Conservation (phyloP, 805 yeast species). For the Wickerhamiella sergipiensis region DNA sequence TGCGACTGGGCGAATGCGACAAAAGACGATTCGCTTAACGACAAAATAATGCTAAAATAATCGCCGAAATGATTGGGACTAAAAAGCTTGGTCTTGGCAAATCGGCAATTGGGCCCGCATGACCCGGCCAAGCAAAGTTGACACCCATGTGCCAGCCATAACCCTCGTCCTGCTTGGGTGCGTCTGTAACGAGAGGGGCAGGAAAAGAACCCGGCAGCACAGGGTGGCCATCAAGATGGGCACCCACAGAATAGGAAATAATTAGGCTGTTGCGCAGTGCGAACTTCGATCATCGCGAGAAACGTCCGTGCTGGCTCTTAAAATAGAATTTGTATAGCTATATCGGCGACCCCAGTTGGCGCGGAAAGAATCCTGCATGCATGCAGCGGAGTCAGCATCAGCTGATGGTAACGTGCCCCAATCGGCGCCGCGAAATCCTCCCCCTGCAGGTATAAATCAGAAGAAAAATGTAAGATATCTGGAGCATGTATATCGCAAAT, state of each 20-base stretch:
- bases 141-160: background rate
- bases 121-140: background rate
- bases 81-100: background rate
- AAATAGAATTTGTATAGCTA: background rate
- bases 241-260: background rate
- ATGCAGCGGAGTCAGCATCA: background rate
- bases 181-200: background rate
- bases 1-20: too few species aligned
- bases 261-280: background rate
- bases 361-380: background rate
- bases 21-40: too few species aligned
- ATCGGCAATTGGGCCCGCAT: background rate
- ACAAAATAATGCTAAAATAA: background rate
- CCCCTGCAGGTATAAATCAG: background rate
- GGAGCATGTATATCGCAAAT: background rate
- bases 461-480: background rate
- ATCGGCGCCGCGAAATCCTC: background rate
- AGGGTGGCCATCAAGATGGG: background rate
- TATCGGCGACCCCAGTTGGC: background rate
- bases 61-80: background rate
- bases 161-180: background rate
- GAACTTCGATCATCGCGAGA: background rate
- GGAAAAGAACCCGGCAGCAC: background rate
- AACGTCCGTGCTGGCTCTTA: background rate
- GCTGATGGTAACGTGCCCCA: background rate